Evolutionary conservation across 306 rosid species (phyloP).

Genomic region (Phaseolus lunatus): DNA sequence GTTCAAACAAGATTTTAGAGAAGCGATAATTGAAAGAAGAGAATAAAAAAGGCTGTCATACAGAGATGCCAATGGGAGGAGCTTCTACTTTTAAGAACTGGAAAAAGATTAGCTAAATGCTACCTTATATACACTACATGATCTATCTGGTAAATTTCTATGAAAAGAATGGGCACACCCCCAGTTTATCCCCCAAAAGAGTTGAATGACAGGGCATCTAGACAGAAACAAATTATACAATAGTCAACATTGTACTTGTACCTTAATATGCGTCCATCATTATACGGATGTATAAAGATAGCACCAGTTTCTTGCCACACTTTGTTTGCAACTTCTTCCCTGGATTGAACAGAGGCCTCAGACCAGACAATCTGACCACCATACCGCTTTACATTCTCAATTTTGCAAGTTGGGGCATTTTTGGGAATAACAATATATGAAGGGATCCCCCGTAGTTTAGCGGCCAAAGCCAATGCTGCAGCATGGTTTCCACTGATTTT

Average conservation of each 20-base stretch:
- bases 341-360: constrained; percentile 68
- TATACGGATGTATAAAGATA: constrained; percentile 77
- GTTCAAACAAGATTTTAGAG: background rate
- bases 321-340: constrained; percentile 69
- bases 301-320: constrained; percentile 86
- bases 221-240: constrained; percentile 12
- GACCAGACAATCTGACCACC: constrained; percentile 84
- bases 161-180: constrained; percentile 1
- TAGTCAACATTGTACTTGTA: constrained; percentile 30
- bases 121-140: constrained; percentile 28
- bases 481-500: constrained; percentile 92
- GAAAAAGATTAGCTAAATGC: background rate
- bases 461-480: constrained; percentile 96
- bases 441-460: constrained; percentile 83
- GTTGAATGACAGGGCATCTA: constrained; percentile 10
- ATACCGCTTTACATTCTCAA: constrained; percentile 85
- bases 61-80: background rate
- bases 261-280: constrained; percentile 86
- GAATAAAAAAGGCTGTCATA: background rate
- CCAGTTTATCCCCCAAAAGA: constrained; percentile 9
- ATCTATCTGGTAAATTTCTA: constrained; percentile 2
- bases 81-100: constrained; percentile 10
- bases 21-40: background rate
- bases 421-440: constrained; percentile 83
- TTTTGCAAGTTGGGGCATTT: constrained; percentile 83